Base-by-base conservation (phyloP, 1,284 basidiomycete genomes). In the Fomitiporia mediterranea region DNA sequence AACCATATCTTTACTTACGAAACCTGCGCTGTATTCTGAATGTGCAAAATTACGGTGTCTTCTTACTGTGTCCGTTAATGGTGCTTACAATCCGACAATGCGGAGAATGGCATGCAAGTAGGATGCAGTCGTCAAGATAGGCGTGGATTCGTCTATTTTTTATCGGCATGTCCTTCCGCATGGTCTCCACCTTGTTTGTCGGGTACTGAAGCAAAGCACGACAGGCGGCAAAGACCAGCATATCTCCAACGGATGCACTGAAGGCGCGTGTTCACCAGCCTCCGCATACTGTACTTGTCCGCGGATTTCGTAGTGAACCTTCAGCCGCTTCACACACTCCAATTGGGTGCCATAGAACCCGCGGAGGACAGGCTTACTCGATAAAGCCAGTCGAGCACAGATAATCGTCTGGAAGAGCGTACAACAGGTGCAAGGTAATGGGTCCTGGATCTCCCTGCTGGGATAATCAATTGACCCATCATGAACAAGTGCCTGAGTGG, bases 401-500 rank as follows among this genome's bases (percentile, higher is more conserved):
- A 27, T 17, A 15, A 38, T 19, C 3, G 15, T 8, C 28, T 38
- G 39, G 19, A 37, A 35, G n/a, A 52, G 19, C 56, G 59, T 61
- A 56, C 61, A 67, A 51, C 34, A 13, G 40, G 27, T 37, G 7
- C 60, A 64, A 15, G 63, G 50, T 62, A 51, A 54, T 68, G 48
- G 51, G 73, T 68, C 65, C 82, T 82, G 15, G 72, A 69, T 48
- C 78, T 63, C 2, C 74, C 76, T 11, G 74, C 73, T 0, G 81
- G 80, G 30, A 83, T 77, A 57, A 73, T 68, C 19, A 83, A 65
- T 58, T 77, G 74, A 7, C 74, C n/a, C 71, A 61, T 86, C 80
- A 61, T 81, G 79, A 44, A 95, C 89, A 15, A 96, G 75, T 23
- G 90, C 84, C 73, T 95, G 93, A 27, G 96, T 66, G 2, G 94